Evolutionary conservation across 345 rosid genomes (phyloP).

Genomic region (Aquilaria sinensis): DNA sequence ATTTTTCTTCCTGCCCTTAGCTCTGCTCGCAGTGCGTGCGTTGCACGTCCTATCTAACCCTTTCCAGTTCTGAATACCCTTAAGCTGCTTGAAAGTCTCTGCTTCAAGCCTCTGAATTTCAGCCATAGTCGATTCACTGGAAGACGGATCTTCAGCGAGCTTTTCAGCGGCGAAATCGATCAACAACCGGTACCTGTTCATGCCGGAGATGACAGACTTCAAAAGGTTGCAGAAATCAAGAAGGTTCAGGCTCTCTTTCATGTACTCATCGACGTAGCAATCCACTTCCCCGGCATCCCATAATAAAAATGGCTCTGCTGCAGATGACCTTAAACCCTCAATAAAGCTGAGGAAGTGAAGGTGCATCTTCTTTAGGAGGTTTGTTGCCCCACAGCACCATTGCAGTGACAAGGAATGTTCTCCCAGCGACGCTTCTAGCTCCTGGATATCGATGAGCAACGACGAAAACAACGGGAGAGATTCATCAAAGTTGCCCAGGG

Average conservation of each 20-base stretch:
- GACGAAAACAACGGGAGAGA: background rate
- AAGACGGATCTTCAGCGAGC: background rate
- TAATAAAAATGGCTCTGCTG: background rate
- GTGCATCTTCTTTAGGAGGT: constrained; percentile 8
- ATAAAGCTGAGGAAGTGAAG: background rate
- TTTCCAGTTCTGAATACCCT: background rate
- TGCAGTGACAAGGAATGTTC: background rate
- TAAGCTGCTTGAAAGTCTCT: background rate
- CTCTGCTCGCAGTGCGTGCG: background rate
- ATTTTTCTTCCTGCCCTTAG: background rate
- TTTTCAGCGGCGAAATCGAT: background rate
- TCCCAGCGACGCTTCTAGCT: background rate
- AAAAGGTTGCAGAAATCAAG: constrained; percentile 6
- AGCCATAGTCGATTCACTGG: background rate
- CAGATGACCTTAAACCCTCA: background rate
- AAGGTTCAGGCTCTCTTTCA: constrained; percentile 2
- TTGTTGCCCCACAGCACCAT: constrained; percentile 1
- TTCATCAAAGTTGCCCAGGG: background rate
- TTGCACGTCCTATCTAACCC: background rate
- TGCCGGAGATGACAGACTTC: background rate
- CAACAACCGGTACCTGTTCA: constrained; percentile 3
- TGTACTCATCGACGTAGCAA: constrained; percentile 2
- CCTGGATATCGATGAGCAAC: background rate
- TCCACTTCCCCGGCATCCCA: background rate
- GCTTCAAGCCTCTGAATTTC: constrained; percentile 3